phyloP scores from a whole-genome alignment of 1,284 basidiomycete species.

The Tetrapyrgos nigripes region DNA sequence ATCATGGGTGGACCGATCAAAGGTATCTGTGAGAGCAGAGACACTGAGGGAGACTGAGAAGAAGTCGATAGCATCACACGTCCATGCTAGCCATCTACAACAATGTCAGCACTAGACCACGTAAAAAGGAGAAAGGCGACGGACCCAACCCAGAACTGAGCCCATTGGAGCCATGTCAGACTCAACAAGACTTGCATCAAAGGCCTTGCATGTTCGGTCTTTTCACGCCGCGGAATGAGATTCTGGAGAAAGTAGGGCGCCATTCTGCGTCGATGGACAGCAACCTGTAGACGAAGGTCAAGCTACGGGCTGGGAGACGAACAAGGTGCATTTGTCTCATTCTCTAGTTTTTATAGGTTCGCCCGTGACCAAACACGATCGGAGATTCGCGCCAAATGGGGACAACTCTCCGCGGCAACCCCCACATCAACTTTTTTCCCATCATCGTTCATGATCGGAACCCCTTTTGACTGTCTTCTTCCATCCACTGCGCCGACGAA shows the following conservation, averaged over 20 bases:
- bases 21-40: slow-evolving; percentile 58
- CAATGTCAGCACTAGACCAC: background rate
- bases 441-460: no score
- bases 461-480: no score
- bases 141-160: slow-evolving; percentile 68
- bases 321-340: no score
- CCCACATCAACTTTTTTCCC: no score
- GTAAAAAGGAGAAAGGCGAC: slow-evolving; percentile 20
- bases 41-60: slow-evolving; percentile 85
- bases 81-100: slow-evolving; percentile 75
- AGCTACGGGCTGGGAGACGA: no score
- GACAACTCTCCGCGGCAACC: no score
- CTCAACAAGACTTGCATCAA: slow-evolving; percentile 43
- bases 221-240: slow-evolving; percentile 15
- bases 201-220: slow-evolving; percentile 27
- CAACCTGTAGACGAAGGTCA: no score
- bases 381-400: no score
- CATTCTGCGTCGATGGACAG: background rate
- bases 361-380: no score
- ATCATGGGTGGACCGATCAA: slow-evolving; percentile 48
- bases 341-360: no score
- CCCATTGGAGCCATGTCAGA: slow-evolving; percentile 56
- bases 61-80: slow-evolving; percentile 83
- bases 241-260: slow-evolving; percentile 15
- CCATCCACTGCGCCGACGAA: no score